Base-by-base conservation (phyloP, 139 green algal species). In the Micromonas pusilla region DNA sequence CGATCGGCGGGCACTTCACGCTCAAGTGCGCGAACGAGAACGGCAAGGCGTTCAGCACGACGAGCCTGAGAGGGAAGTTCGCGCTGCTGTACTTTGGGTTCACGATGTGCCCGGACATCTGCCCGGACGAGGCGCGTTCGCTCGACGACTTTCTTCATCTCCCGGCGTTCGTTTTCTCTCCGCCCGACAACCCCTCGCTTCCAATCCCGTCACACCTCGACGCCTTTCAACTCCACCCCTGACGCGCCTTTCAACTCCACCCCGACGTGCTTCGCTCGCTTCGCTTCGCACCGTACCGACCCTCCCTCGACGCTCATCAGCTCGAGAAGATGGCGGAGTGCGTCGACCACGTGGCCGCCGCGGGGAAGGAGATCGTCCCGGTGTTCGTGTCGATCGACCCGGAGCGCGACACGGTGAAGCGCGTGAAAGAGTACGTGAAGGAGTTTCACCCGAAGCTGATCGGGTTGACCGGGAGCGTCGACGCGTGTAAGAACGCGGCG, bases 121-220 rank as follows among this genome's bases (percentile, higher is more conserved):
- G 95, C 82, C 95, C 95, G 2, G 96, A 98, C 65, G 95, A 99
- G n/a, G n/a, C n/a, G n/a, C n/a, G n/a, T n/a, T n/a, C n/a, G n/a
- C n/a, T n/a, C n/a, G n/a, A n/a, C n/a, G n/a, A n/a, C n/a, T n/a
- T n/a, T n/a, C n/a, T n/a, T n/a, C n/a, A n/a, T n/a, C n/a, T n/a
- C n/a, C n/a, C n/a, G n/a, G n/a, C n/a, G n/a, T n/a, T n/a, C n/a
- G n/a, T n/a, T n/a, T n/a, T n/a, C n/a, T n/a, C n/a, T n/a, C n/a
- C n/a, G n/a, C n/a, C n/a, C n/a, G n/a, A n/a, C n/a, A n/a, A n/a
- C n/a, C n/a, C n/a, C n/a, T n/a, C n/a, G n/a, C n/a, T n/a, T n/a
- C n/a, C n/a, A n/a, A n/a, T n/a, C n/a, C n/a, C n/a, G n/a, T n/a
- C n/a, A n/a, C n/a, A n/a, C n/a, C n/a, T n/a, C n/a, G n/a, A n/a